phyloP scores from a whole-genome alignment of 2,329 filamentous ascomycete genomes.

The Corynespora cassiicola region DNA sequence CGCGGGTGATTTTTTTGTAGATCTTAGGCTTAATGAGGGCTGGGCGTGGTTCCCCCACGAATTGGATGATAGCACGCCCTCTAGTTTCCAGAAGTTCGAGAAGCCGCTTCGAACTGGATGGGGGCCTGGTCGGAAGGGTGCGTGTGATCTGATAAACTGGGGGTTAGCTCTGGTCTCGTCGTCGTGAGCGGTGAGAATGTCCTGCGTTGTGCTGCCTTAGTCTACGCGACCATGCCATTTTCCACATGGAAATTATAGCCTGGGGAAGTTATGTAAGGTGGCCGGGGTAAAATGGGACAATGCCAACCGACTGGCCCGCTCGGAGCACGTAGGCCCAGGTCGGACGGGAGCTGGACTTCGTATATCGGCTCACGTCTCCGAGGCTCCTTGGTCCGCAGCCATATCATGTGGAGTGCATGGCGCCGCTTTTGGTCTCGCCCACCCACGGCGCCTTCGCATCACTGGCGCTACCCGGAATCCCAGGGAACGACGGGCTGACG shows the following conservation, averaged over 20 bases:
- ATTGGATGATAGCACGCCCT: conserved; percentile 28
- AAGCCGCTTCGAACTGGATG: conserved; percentile 12
- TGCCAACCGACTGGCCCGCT: conserved; percentile 7
- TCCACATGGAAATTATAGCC: conserved; percentile 20
- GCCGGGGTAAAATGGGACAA: conserved; percentile 10
- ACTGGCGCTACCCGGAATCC: conserved; percentile 26
- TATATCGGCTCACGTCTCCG: conserved; percentile 26
- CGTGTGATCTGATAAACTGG: conserved; percentile 31
- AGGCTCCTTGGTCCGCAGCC: conserved; percentile 18
- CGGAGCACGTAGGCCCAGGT: conserved; percentile 15
- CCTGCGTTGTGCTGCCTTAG: too few species aligned
- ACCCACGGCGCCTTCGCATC: conserved; percentile 9
- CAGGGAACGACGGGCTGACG: conserved; percentile 26
- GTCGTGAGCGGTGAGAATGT: neutral
- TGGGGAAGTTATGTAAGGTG: conserved; percentile 26
- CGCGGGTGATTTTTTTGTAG: conserved; percentile 30
- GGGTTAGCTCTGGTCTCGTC: conserved; percentile 2
- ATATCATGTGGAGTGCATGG: conserved; percentile 17
- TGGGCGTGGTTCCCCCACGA: conserved; percentile 26
- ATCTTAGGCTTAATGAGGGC: conserved; percentile 43
- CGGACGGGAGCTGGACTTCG: conserved; percentile 12
- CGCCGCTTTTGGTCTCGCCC: conserved; percentile 29
- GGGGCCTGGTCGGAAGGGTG: conserved; percentile 12
- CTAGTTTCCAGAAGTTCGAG: conserved; percentile 39
- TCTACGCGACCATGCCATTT: too few species aligned